Conservation (phyloP, 768 basidiomycete genomes). For the Rhodotorula sphaerocarpa region DNA sequence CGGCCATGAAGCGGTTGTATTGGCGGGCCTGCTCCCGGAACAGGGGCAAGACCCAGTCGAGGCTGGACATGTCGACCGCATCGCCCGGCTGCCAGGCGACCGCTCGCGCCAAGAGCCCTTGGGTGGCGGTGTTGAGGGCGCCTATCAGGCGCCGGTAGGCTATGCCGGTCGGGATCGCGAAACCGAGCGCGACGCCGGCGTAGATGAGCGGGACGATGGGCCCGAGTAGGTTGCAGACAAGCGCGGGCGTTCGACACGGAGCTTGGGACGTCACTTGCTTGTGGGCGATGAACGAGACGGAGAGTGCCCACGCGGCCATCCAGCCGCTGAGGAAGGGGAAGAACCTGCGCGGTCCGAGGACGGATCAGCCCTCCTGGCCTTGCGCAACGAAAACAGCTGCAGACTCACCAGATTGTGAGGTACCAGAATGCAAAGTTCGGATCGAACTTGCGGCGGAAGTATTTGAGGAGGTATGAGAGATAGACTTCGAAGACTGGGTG, state of each 20-base stretch:
- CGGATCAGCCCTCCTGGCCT: too few species aligned
- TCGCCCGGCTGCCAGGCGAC: background rate
- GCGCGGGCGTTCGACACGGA: background rate
- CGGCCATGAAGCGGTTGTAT: background rate
- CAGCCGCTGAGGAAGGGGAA: constrained; percentile 8
- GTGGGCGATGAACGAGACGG: constrained; percentile 7
- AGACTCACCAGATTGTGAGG: constrained; percentile 9
- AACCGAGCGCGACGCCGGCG: background rate
- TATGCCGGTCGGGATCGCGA: constrained; percentile 9
- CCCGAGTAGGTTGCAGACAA: background rate
- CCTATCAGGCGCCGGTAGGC: background rate
- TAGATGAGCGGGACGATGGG: background rate
- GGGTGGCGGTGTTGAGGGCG: background rate
- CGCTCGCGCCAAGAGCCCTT: background rate
- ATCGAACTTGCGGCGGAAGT: background rate
- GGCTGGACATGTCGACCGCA: background rate
- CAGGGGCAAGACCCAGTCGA: background rate
- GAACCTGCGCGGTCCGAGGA: background rate
- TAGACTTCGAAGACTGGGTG: constrained; percentile 11
- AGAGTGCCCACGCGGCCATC: constrained; percentile 5
- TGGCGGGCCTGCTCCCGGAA: background rate
- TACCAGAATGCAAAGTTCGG: background rate
- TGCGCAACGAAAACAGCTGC: background rate
- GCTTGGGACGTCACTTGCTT: background rate
- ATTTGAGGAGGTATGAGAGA: background rate